phyloP scores from a whole-genome alignment of 2,329 filamentous ascomycete species.

The Penicillium sp. region DNA sequence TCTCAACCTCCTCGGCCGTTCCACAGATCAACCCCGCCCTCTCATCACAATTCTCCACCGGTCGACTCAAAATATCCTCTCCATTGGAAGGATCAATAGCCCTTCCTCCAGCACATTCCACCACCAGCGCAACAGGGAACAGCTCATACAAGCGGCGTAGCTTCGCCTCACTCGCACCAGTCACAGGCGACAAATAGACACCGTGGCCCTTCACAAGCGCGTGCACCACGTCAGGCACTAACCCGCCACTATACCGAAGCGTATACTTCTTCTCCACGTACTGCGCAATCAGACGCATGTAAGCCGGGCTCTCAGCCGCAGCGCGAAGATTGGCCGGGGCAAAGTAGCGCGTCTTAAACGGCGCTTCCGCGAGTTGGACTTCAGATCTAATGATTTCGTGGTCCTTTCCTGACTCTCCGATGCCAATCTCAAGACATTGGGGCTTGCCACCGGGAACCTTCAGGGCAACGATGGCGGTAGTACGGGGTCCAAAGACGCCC shows the following conservation, averaged over 20 bases:
- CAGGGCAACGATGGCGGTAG: slow-evolving; percentile 4
- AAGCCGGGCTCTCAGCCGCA: slow-evolving; percentile 2
- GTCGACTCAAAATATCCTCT: slow-evolving; percentile 4
- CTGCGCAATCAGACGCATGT: slow-evolving; percentile 5
- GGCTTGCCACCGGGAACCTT: neutral
- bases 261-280: slow-evolving; percentile 7
- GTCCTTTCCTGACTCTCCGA: neutral
- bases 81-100: slow-evolving; percentile 1
- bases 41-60: slow-evolving; percentile 4
- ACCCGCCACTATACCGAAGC: slow-evolving; percentile 4
- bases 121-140: slow-evolving; percentile 2
- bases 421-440: slow-evolving; percentile 4
- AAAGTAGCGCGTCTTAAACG: slow-evolving; percentile 8
- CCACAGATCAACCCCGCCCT: slow-evolving; percentile 6
- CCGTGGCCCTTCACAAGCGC: slow-evolving; percentile 7
- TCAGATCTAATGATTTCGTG: slow-evolving; percentile 2
- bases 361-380: slow-evolving; percentile 1
- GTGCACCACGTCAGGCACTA: slow-evolving; percentile 7
- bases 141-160: slow-evolving; percentile 8
- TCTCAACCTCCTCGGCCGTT: slow-evolving; percentile 5
- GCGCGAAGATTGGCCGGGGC: slow-evolving; percentile 5
- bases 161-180: neutral
- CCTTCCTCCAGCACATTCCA: slow-evolving; percentile 7
- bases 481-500: slow-evolving; percentile 7
- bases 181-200: slow-evolving; percentile 4